phyloP scores from a whole-genome alignment of 768 basidiomycete genomes.

The Boletus bicolor region DNA sequence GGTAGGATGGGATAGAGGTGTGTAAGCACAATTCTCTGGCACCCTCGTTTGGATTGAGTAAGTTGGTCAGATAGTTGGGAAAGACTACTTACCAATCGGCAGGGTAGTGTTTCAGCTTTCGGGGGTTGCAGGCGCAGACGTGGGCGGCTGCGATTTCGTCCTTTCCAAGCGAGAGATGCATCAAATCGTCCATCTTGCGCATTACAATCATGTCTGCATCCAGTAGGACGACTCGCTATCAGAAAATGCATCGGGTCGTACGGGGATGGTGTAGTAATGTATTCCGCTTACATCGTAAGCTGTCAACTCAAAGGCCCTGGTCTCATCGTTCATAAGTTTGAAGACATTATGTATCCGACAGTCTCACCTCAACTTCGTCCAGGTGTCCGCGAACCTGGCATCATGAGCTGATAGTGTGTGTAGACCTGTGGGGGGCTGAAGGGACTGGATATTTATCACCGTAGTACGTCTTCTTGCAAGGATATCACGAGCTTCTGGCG shows the following conservation, averaged over 20 bases:
- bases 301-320: conserved; percentile 58
- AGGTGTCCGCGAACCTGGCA: conserved; percentile 57
- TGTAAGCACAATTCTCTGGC: conserved; percentile 89
- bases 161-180: conserved; percentile 47
- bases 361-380: conserved; percentile 56
- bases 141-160: conserved; percentile 87
- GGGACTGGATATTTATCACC: conserved; percentile 55
- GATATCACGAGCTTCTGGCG: conserved; percentile 45
- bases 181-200: conserved; percentile 79
- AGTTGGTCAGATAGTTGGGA: neutral
- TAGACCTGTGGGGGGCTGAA: conserved; percentile 48
- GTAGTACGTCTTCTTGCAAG: conserved; percentile 53
- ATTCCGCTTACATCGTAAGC: conserved; percentile 59
- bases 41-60: conserved; percentile 50
- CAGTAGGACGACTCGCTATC: conserved; percentile 71
- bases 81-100: conserved; percentile 62
- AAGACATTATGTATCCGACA: conserved; percentile 22
- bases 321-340: neutral
- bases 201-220: conserved; percentile 87
- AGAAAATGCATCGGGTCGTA: conserved; percentile 2
- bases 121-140: conserved; percentile 93
- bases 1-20: conserved; percentile 44
- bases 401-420: conserved; percentile 37
- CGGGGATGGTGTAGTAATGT: neutral
- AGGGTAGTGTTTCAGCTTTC: conserved; percentile 81